Evolutionary conservation across 2,329 filamentous ascomycete species (phyloP), one percentile per base, ranked within the genome.

Genomic region (Botrytis fragariae): DNA sequence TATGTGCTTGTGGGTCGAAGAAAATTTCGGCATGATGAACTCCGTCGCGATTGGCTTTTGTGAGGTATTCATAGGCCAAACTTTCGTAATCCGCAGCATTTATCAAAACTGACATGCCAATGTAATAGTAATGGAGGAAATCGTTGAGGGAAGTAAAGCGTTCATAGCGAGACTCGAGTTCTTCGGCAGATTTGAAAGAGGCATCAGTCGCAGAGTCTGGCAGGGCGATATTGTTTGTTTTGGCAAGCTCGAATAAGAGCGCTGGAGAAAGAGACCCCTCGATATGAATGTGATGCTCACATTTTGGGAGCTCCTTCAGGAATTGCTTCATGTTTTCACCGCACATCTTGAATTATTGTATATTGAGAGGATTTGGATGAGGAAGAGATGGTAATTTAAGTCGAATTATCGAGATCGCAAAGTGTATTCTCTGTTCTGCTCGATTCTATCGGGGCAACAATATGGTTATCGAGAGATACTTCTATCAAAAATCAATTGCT

Each of bases 211-310:
- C 79, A 6, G 88, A 87, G 6, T 81, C 74, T 6, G 89, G 89
- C 5, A 95, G 86, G 3, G 84, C 57, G 77, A 94, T 87, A 72
- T 84, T 84, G 85, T 95, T 94, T 79, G 88, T 88, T 51, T 83
- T 80, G 9, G 93, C 91, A 8, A 95, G 88, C 44, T 84, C 79
- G 84, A 94, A 95, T 75, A 94, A 88, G 57, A 94, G 85, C 72
- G 86, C 83, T 1, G 92, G 91, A 59, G 90, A 89, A 54, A 95
- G 86, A 20, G 91, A 91, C 72, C 93, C 93, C 82, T 95, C 92
- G 48, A 95, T 86, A 80, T 95, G 93, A 71, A 95, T 87, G 82
- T 95, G 93, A 80, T 94, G 92, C 81, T 95, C 93, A 83, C 91
- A 93, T 84, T 95, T 95, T 76, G 92, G 92, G 44, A 95, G 87